These are phyloP conservation scores for Sphagnurus paluster DNA, from an alignment of 1,284 basidiomycete genomes.

Conservation along the genomic window DNA sequence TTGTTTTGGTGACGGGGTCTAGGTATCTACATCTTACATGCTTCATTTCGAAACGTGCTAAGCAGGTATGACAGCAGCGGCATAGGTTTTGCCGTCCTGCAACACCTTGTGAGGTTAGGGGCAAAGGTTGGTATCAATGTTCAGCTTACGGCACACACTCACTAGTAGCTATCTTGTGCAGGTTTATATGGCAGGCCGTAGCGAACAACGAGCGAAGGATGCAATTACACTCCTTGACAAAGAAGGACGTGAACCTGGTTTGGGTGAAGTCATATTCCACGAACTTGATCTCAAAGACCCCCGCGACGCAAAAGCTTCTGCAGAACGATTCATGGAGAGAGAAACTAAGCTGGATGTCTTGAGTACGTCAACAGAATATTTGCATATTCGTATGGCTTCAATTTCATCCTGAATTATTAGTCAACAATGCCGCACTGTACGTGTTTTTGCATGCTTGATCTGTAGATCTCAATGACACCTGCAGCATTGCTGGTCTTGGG, in stretches of 20 bases:
- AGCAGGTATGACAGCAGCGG: not conserved
- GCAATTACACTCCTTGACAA: conserved; percentile 1
- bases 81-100: conserved; percentile 2
- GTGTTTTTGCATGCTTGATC: not conserved
- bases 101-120: not conserved
- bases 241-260: not conserved
- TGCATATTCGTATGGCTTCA: not conserved
- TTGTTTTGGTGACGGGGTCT: not conserved
- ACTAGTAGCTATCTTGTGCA: not conserved
- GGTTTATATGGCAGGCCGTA: conserved; percentile 1
- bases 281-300: conserved; percentile 3
- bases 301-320: conserved; percentile 1
- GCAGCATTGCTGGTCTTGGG: not conserved
- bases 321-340: not conserved
- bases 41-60: not conserved
- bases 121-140: not conserved
- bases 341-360: conserved; percentile 1
- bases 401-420: not conserved
- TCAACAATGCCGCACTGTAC: conserved; percentile 3
- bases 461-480: not conserved
- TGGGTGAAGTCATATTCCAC: conserved; percentile 2
- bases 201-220: not conserved
- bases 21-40: not conserved
- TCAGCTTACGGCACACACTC: not conserved
- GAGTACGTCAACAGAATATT: no score